Evolutionary conservation across 352 stramenopile species (phyloP), one percentile per base, ranked within the genome.

Genomic region (Phytophthora cactorum): DNA sequence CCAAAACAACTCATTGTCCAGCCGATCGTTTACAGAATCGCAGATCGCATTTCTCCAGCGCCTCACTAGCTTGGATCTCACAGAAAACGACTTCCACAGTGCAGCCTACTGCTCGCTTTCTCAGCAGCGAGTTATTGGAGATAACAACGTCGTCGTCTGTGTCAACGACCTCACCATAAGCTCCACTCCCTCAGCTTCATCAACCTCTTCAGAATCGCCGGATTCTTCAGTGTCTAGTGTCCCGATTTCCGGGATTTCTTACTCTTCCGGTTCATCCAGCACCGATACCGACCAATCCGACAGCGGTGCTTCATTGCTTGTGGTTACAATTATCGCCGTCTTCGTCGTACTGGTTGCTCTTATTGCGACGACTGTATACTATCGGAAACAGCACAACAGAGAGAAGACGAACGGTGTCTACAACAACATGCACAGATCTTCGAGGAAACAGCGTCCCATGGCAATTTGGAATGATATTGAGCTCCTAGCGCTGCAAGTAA

Each of bases 381-480:
- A 68, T 44, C 59, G 58, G 44, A 67, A 57, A 14, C 36, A 59
- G 6, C 58, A 34, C 28, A 52, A 25, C 9, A 25, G 14, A 14
- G 34, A 49, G 32, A 46, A 57, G 12, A 5, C 44, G 5, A 58
- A 12, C 1, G 43, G 51, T 32, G 22, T 39, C 1, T 47, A 53
- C 41, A 60, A 54, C 41, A 65, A 49, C 29, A 49, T 49, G 17
- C 43, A 47, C 11, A 28, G 36, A 31, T 9, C 2, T 39, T 59
- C 57, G 14, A 67, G 36, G 5, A 72, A 69, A 15, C 52, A 43
- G 10, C 59, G 25, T 2, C 45, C 52, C n/a, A 47, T 57, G n/a
- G 22, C 34, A 2, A 52, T 72, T 32, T 71, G 60, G 60, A 61
- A 72, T 45, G 61, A 78, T 28, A 22, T 27, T 9, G 59, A 75